These are phyloP conservation scores for Citrus reticulata DNA, from an alignment of 345 rosid species.

Conservation along the genomic window DNA sequence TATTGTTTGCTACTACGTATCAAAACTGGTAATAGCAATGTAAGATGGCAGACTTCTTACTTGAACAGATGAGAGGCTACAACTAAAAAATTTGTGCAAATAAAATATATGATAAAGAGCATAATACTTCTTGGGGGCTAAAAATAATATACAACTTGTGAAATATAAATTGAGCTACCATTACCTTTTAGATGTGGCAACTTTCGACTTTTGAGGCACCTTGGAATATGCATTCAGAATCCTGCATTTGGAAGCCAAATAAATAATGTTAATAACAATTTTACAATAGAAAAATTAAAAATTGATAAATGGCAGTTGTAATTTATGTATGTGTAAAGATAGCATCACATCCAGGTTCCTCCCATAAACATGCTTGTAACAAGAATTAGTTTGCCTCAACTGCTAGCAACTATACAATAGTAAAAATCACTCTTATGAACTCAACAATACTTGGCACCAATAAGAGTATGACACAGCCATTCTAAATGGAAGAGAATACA, in stretches of 20 bases:
- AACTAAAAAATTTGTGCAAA: not conserved
- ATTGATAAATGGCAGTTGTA: too few species aligned
- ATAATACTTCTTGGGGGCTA: not conserved
- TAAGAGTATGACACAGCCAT: not conserved
- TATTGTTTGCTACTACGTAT: too few species aligned
- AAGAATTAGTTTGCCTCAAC: too few species aligned
- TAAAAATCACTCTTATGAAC: not conserved
- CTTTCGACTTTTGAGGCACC: slow-evolving; percentile 73
- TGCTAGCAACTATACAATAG: too few species aligned
- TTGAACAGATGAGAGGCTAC: not conserved
- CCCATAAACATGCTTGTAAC: too few species aligned
- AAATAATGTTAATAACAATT: slow-evolving; percentile 6
- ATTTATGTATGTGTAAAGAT: too few species aligned
- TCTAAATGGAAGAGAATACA: not conserved
- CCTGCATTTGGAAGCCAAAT: slow-evolving; percentile 37
- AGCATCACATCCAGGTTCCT: not conserved
- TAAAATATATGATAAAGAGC: not conserved
- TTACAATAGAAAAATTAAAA: not conserved
- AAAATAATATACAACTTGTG: not conserved
- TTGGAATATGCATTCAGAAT: slow-evolving; percentile 85
- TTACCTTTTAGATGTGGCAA: slow-evolving; percentile 70
- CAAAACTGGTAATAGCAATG: not conserved
- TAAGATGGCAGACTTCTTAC: not conserved
- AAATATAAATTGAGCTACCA: not conserved
- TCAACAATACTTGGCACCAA: not conserved